Evolutionary conservation across 1,139 yeast genomes (phyloP).

Genomic region (Debaryomyces fabryi): DNA sequence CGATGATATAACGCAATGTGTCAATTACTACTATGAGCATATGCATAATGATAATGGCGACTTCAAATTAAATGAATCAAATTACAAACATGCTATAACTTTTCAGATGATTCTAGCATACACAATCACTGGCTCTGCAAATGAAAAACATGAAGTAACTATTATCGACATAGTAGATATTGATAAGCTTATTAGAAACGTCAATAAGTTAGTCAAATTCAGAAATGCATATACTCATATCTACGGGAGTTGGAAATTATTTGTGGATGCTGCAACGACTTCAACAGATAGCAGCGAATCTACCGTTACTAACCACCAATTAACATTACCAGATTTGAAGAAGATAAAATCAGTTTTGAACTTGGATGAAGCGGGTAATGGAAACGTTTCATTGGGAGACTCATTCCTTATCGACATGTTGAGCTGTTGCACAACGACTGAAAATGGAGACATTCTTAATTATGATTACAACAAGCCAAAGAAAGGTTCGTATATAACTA

Average conservation of each 20-base stretch:
- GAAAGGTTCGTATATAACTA: constrained; percentile 32
- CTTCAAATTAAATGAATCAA: constrained; percentile 13
- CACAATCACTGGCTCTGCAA: constrained; percentile 30
- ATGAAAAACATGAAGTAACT: constrained; percentile 18
- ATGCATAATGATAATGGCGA: constrained; percentile 15
- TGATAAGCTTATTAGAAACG: constrained; percentile 38
- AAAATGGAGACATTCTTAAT: constrained; percentile 32
- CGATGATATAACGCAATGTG: constrained; percentile 33
- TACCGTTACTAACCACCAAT: constrained; percentile 17
- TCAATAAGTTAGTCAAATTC: constrained; percentile 34
- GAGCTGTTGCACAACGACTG: constrained; percentile 37
- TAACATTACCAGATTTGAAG: constrained; percentile 38
- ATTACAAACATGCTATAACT: constrained; percentile 28
- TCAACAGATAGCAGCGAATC: constrained; percentile 3
- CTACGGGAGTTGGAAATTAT: constrained; percentile 37
- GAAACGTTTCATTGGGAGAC: constrained; percentile 26
- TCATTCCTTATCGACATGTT: constrained; percentile 48
- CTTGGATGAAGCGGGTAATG: constrained; percentile 26
- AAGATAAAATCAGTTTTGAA: constrained; percentile 32
- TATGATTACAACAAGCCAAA: constrained; percentile 32
- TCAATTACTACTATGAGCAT: constrained; percentile 39
- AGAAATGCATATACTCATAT: constrained; percentile 37
- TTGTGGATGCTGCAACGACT: constrained; percentile 27
- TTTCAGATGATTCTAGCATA: constrained; percentile 31
- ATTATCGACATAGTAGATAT: constrained; percentile 45